Percentiles rank a stretch among this genome's conserved stretches.
Conservation (phyloP, 1,284 basidiomycete species). For the Xerocomus minutiporus region DNA sequence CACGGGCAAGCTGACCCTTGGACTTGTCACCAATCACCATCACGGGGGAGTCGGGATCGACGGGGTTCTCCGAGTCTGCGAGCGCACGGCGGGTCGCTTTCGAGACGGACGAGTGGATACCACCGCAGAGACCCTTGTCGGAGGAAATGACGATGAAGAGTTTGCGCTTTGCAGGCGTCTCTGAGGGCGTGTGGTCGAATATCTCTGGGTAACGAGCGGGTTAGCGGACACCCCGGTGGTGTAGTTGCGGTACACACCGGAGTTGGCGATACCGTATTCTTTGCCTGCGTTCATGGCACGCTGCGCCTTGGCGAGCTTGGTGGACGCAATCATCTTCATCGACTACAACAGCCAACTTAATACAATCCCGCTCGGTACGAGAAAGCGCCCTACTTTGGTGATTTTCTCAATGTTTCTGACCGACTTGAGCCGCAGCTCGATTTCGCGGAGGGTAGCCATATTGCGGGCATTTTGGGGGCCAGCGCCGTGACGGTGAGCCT, state of each 20-base stretch:
- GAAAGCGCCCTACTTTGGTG: slow-evolving; percentile 73
- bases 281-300: slow-evolving; percentile 93
- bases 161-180: slow-evolving; percentile 63
- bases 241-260: slow-evolving; percentile 54
- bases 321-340: slow-evolving; percentile 99
- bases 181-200: slow-evolving; percentile 67
- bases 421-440: slow-evolving; percentile 95
- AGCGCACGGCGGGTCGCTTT: slow-evolving; percentile 80
- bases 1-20: slow-evolving; percentile 85
- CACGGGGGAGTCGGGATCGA: slow-evolving; percentile 63
- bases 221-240: slow-evolving; percentile 4
- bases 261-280: slow-evolving; percentile 91
- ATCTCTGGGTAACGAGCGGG: slow-evolving; percentile 55
- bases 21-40: slow-evolving; percentile 97
- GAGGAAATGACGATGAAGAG: slow-evolving; percentile 94
- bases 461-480: slow-evolving; percentile 70
- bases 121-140: slow-evolving; percentile 99
- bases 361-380: background rate
- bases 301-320: slow-evolving; percentile 94
- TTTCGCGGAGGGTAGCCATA: slow-evolving; percentile 96
- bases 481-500: slow-evolving; percentile 50
- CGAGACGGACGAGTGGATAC: slow-evolving; percentile 97
- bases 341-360: slow-evolving; percentile 52
- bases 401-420: slow-evolving; percentile 99
- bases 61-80: slow-evolving; percentile 46